Base-by-base conservation (phyloP, 73 alveolate genomes). In the Paramecium biaurelia region DNA sequence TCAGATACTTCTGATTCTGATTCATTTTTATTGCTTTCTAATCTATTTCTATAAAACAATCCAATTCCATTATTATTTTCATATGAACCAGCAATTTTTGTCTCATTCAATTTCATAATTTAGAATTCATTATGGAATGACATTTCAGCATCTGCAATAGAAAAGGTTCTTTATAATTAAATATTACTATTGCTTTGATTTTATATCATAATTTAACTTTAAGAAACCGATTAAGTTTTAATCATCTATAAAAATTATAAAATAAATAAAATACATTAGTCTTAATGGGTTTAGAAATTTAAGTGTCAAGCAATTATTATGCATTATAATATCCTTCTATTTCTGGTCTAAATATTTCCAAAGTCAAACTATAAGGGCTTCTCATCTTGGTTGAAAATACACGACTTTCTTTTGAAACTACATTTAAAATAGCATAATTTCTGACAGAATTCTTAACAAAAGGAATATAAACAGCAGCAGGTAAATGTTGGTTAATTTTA, bases 391-490 rank as follows among this genome's bases (percentile, higher is more conserved):
- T 94, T 30, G 94, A 68, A 58, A 94, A 94, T 21, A 94, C 87
- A 42, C 95, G 93, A 34, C 95, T 85, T 58, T 94, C 97, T 21
- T 92, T 89, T 1, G 85, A 85, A 56, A 58, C 94, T 7, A 94
- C 88, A 26, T 92, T 94, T 20, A 94, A 67, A 5, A 94, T 93
- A 10, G 85, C 95, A 49, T 92, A 79, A 76, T 94, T 92, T 86
- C 97, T 88, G 84, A 63, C 11, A 2, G 41, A 63, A 35, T 85
- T 79, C 76, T 56, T 85, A 10, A 95, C 93, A 85, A 96, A 94
- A 18, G 97, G 97, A 23, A 95, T 72, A 89, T 95, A 95, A 1
- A 93, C 95, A 15, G 93, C 89, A n/a, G 95, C 97, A 14, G 97
- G 97, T 23, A 95, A 87, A 14, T 93, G 23, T 20, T 26, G 7